These are phyloP conservation scores for Candida arabinofermentans DNA, from an alignment of 805 yeast species.

Conservation along the genomic window DNA sequence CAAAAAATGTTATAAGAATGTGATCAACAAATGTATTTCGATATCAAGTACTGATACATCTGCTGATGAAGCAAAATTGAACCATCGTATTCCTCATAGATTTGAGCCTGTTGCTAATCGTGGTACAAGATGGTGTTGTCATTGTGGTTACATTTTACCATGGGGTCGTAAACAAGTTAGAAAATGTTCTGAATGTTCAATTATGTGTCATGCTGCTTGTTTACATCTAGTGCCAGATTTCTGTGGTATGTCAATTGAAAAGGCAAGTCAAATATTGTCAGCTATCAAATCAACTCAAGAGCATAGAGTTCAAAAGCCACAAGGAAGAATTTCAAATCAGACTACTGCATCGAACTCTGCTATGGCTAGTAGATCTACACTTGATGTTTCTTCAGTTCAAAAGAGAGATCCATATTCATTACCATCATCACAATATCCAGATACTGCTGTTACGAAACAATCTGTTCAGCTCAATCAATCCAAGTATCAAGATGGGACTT, in stretches of 20 bases:
- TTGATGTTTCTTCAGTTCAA: constrained; percentile 6
- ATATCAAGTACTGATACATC: constrained; percentile 67
- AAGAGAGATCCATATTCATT: constrained; percentile 10
- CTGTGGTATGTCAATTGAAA: constrained; percentile 98
- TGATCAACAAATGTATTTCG: constrained; percentile 79
- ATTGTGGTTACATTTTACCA: constrained; percentile 94
- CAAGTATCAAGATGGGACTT: constrained; percentile 13
- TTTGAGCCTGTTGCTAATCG: constrained; percentile 89
- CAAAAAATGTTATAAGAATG: constrained; percentile 74
- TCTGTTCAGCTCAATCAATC: constrained; percentile 6
- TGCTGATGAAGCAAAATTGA: constrained; percentile 74
- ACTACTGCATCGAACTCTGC: constrained; percentile 11
- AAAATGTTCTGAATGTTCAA: constrained; percentile 90
- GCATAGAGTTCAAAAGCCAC: constrained; percentile 17
- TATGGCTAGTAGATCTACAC: constrained; percentile 6
- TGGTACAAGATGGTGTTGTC: constrained; percentile 99
- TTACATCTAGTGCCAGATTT: constrained; percentile 95
- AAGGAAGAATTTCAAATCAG: background rate
- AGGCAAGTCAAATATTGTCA: constrained; percentile 82
- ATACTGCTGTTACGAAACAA: constrained; percentile 21
- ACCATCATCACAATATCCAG: constrained; percentile 23
- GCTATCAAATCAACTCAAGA: constrained; percentile 75
- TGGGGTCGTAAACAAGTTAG: constrained; percentile 92
- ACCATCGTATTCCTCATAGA: constrained; percentile 95
- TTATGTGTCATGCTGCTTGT: constrained; percentile 91